Evolutionary conservation across 1,284 basidiomycete genomes (phyloP).

Genomic region (Boletellus sp.): DNA sequence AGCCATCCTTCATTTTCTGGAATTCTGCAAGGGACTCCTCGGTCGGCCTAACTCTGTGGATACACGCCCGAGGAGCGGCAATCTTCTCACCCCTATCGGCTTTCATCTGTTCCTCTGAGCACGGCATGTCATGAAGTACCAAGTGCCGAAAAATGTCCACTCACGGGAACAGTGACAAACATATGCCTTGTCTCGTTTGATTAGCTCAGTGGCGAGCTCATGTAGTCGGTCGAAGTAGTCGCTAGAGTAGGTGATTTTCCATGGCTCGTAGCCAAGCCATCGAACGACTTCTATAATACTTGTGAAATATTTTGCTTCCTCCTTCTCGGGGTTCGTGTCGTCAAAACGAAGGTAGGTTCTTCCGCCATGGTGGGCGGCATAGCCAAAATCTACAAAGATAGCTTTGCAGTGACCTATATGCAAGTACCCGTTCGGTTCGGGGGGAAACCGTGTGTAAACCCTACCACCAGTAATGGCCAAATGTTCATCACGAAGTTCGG

Average conservation of each 20-base stretch:
- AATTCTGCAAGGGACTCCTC: slow-evolving; percentile 88
- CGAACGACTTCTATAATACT: slow-evolving; percentile 93
- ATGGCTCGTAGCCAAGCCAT: slow-evolving; percentile 98
- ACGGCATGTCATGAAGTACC: slow-evolving; percentile 6
- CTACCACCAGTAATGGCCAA: slow-evolving; percentile 77
- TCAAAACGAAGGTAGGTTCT: slow-evolving; percentile 94
- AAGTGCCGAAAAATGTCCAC: slow-evolving; percentile 29
- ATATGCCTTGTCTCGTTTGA: slow-evolving; percentile 89
- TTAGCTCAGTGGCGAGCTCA: slow-evolving; percentile 88
- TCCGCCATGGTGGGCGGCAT: slow-evolving; percentile 88
- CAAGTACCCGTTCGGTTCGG: slow-evolving; percentile 96
- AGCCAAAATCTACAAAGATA: slow-evolving; percentile 98
- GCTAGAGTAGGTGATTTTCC: slow-evolving; percentile 98
- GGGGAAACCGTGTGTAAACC: slow-evolving; percentile 96
- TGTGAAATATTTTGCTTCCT: slow-evolving; percentile 94
- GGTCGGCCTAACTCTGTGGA: slow-evolving; percentile 80
- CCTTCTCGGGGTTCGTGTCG: slow-evolving; percentile 98
- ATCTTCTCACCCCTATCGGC: slow-evolving; percentile 80
- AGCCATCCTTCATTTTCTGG: slow-evolving; percentile 88
- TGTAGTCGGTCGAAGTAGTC: slow-evolving; percentile 94
- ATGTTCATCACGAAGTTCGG: slow-evolving; percentile 79
- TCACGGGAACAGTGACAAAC: slow-evolving; percentile 92
- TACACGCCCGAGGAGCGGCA: slow-evolving; percentile 80
- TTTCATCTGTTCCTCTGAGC: slow-evolving; percentile 85
- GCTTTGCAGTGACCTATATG: slow-evolving; percentile 98